A percentile compares a stretch with the other conserved stretches of the same genome.
Conservation (phyloP, 1,284 basidiomycete species). For the Blastosporella zonata region DNA sequence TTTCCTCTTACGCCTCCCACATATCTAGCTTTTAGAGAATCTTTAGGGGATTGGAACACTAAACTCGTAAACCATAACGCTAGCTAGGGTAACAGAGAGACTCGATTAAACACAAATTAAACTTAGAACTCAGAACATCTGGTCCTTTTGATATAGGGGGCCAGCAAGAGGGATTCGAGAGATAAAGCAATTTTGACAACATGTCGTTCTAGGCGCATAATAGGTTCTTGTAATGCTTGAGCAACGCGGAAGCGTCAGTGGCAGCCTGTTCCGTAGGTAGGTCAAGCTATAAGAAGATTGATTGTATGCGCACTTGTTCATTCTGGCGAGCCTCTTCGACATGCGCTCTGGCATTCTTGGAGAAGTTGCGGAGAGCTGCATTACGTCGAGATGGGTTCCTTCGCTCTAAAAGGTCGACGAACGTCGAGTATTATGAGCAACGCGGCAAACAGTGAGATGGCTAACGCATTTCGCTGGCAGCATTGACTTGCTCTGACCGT, state of each 20-base stretch:
- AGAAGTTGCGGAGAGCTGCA: slow-evolving; percentile 25
- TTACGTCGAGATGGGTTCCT: slow-evolving; percentile 23
- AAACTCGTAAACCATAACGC: too few relatives aligned
- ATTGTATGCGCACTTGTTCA: slow-evolving; percentile 29
- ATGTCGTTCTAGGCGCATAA: slow-evolving; percentile 25
- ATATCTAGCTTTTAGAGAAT: too few relatives aligned
- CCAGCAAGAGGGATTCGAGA: too few relatives aligned
- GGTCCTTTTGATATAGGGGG: background rate
- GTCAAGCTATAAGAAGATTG: background rate
- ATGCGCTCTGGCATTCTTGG: slow-evolving; percentile 27
- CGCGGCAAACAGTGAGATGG: background rate
- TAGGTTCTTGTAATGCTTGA: slow-evolving; percentile 36
- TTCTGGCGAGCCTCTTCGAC: slow-evolving; percentile 31
- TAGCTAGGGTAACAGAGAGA: slow-evolving; percentile 22
- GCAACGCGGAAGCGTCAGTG: slow-evolving; percentile 35
- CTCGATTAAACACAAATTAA: background rate
- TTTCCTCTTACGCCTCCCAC: too few relatives aligned
- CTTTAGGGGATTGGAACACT: too few relatives aligned
- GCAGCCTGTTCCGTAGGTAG: slow-evolving; percentile 25
- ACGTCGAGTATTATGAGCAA: background rate
- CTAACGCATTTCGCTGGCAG: slow-evolving; percentile 30
- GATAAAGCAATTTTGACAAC: too few relatives aligned
- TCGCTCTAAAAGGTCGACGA: slow-evolving; percentile 24
- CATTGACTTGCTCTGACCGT: slow-evolving; percentile 27
- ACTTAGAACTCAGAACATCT: background rate